Evolutionary conservation across 345 rosid genomes (phyloP).

Genomic region (Melaleuca alternifolia): DNA sequence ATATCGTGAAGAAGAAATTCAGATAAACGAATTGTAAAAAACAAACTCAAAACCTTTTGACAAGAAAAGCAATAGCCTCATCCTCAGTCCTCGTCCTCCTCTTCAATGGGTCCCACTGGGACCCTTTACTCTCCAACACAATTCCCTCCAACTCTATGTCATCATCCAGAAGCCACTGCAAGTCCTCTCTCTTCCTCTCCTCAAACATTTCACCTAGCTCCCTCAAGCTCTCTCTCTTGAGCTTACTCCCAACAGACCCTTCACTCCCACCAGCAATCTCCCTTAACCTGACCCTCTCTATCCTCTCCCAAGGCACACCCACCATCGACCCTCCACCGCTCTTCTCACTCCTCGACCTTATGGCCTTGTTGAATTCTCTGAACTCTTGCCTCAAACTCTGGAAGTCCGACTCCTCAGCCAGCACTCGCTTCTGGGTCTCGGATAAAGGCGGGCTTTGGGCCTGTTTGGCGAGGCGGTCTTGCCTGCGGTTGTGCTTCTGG

Average conservation of each 20-base stretch:
- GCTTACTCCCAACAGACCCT: constrained; percentile 28
- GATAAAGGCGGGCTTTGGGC: constrained; percentile 25
- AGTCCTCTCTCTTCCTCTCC: constrained; percentile 26
- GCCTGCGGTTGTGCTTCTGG: constrained; percentile 68
- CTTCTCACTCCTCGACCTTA: constrained; percentile 7
- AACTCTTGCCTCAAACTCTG: constrained; percentile 46
- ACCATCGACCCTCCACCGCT: constrained; percentile 16
- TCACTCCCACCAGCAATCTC: constrained; percentile 41
- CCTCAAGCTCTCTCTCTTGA: constrained; percentile 45
- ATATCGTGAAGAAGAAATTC: neutral
- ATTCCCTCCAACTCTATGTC: constrained; percentile 48
- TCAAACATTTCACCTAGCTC: constrained; percentile 65
- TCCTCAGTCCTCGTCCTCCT: constrained; percentile 59
- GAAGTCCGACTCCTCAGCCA: constrained; percentile 45
- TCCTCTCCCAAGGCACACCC: constrained; percentile 90
- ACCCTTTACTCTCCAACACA: constrained; percentile 7
- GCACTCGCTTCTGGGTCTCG: constrained; percentile 28
- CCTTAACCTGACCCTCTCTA: constrained; percentile 44
- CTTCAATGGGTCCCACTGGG: constrained; percentile 30
- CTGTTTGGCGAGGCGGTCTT: constrained; percentile 20
- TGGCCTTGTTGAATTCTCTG: constrained; percentile 41
- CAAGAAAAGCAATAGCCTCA: constrained; percentile 62
- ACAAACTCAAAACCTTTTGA: constrained; percentile 34
- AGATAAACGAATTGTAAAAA: neutral
- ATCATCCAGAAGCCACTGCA: constrained; percentile 81